Evolutionary conservation across 257 asterid genomes (phyloP), one percentile per base, ranked within the genome.

Genomic region (Lantana camara): DNA sequence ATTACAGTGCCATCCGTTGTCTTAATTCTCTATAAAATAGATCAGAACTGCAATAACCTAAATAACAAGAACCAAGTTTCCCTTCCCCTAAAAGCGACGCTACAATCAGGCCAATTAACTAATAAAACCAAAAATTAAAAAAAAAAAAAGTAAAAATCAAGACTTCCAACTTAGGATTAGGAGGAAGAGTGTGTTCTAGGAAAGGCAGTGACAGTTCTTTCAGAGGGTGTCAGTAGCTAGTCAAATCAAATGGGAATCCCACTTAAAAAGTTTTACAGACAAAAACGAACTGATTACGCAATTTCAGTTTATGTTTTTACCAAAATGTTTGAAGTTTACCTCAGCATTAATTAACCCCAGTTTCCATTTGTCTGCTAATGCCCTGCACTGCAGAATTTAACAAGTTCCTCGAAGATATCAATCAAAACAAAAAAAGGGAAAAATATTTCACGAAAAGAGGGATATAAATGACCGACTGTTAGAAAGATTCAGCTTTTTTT

Each of bases 171-270:
- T 67, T 59, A 62, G 77, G 80, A 73, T 57, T 63, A 63, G 16
- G 46, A 74, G 75, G 68, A 41, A 74, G 72, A 58, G 72, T 50
- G 72, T 44, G 68, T 68, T 68, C 54, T 64, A 57, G 71, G 75
- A 74, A 46, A 57, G 58, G 72, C 41, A 57, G 32, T 58, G 75
- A 50, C 75, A 63, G 24, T 16, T 37, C 65, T 60, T 56, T 21
- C 76, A 71, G 83, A 52, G 6, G 51, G 2, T 64, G 73, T 81
- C 96, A 85, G 87, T 85, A 73, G 47, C 51, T 76, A 61, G 91
- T 88, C 96, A 83, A 85, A 83, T 85, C 96, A 73, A 53, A 6
- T 8, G 56, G 64, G 76, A 69, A 73, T 67, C 80, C 15, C 80
- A 12, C 73, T 42, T 20, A 8, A 46, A 27, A 34, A 23, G 29